Evolutionary conservation across 2,329 filamentous ascomycete genomes (phyloP), one percentile per base, ranked within the genome.

Genomic region (Tolypocladium endophyticum): DNA sequence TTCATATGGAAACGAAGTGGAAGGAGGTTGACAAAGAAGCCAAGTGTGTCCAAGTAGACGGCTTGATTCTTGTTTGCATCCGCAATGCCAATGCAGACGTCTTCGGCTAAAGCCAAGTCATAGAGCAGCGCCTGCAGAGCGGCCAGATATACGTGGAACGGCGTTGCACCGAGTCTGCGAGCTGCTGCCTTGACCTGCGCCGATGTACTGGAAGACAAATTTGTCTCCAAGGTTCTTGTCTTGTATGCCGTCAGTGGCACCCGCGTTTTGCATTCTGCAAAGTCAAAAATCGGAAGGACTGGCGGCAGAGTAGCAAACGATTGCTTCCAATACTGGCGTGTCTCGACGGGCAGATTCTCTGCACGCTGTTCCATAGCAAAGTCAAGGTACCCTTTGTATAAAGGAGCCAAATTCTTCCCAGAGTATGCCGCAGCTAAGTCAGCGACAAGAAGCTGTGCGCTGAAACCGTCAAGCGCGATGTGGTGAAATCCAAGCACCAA

Each of bases 391-490:
- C 77, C 75, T 3, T 61, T 56, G 1, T 66, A 65, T 28, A 60
- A 52, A 0, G 36, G 61, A 6, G 59, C 39, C 23, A 72, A 66
- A 4, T 36, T 54, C 20, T 61, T 55, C 16, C 70, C 68, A 1
- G 67, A 67, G 65, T 82, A 82, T 0, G 67, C 71, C 35, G 69
- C 73, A n/a, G 77, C 70, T 3, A 82, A 59, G 43, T 83, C 79
- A 0, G 61, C 35, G 16, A 79, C 59, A 23, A 83, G 68, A 2
- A 81, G 62, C 12, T 76, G 63, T 4, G 73, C 73, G 53, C 77
- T 78, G 43, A 75, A 61, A 0, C 76, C 79, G 61, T 84, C 81
- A 71, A 83, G 74, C 39, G 72, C 67, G 43, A 83, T 81, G 63
- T 82, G 79, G 60, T 82, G 79, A 54, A 71, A 73, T 1, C 69